A percentile compares a stretch with the other conserved stretches of the same genome.
Conservation (phyloP, 1,139 yeast genomes). For the Maudiozyma humilis region DNA sequence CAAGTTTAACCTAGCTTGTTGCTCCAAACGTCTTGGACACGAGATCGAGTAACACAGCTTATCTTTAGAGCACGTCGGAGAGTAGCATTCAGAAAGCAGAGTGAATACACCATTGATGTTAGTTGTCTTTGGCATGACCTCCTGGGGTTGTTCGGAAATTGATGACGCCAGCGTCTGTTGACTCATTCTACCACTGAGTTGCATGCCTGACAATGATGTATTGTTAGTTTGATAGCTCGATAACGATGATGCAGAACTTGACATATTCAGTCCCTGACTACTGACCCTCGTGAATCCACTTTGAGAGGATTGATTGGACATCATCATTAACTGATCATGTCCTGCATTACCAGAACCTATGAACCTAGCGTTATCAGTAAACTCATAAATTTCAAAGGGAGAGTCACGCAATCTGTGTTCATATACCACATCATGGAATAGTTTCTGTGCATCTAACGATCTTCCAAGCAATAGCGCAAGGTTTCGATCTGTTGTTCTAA, state of each 20-base stretch:
- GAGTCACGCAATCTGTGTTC: conserved; percentile 90
- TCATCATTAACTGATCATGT: conserved; percentile 23
- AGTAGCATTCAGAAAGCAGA: conserved; percentile 84
- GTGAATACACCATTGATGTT: conserved; percentile 86
- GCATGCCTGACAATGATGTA: background rate
- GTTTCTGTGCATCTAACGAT: conserved; percentile 87
- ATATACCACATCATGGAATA: conserved; percentile 92
- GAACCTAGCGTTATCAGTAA: conserved; percentile 45
- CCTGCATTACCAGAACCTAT: conserved; percentile 24
- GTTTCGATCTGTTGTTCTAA: conserved; percentile 85
- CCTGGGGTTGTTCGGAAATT: conserved; percentile 10
- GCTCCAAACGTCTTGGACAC: conserved; percentile 94
- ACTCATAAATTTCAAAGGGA: conserved; percentile 77
- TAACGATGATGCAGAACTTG: conserved; percentile 24
- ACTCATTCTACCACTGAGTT: conserved; percentile 2
- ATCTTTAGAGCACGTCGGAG: conserved; percentile 91
- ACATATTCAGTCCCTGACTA: conserved; percentile 7
- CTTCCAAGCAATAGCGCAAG: conserved; percentile 83
- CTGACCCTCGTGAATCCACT: background rate
- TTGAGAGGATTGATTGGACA: conserved; percentile 10
- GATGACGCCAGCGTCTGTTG: conserved; percentile 1
- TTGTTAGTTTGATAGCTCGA: conserved; percentile 11
- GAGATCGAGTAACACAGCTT: conserved; percentile 87
- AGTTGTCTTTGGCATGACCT: conserved; percentile 14
- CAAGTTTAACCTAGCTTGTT: conserved; percentile 84